Evolutionary conservation across 805 yeast genomes (phyloP).

Genomic region (Candida railenensis): DNA sequence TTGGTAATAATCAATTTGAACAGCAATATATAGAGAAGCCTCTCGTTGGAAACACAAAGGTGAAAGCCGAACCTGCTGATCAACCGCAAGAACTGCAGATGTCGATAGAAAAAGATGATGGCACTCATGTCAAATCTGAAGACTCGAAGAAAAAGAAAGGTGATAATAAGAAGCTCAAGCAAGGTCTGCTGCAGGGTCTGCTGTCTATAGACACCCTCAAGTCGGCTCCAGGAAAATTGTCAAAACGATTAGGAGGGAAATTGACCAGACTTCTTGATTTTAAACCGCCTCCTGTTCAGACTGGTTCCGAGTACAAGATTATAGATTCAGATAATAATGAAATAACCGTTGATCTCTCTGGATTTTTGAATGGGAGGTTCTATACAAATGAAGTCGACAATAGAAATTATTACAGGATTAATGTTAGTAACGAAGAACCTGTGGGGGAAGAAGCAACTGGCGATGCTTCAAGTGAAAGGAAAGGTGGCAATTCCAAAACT

Average conservation of each 20-base stretch:
- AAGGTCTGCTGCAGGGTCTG: neutral
- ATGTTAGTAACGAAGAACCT: neutral
- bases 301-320: slow-evolving; percentile 19
- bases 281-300: slow-evolving; percentile 10
- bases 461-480: neutral
- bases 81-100: neutral
- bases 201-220: too few relatives aligned
- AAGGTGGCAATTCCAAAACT: neutral
- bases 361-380: slow-evolving; percentile 44
- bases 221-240: neutral
- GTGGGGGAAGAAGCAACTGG: neutral
- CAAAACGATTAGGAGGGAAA: neutral
- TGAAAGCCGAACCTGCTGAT: neutral
- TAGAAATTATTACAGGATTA: slow-evolving; percentile 23
- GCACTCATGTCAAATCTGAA: neutral
- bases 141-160: neutral
- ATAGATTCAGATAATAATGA: slow-evolving; percentile 29
- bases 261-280: slow-evolving; percentile 29
- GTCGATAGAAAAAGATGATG: neutral
- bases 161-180: neutral
- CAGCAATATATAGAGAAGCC: neutral
- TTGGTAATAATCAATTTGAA: neutral
- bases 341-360: slow-evolving; percentile 25
- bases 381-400: slow-evolving; percentile 41
- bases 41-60: neutral